A percentile compares a stretch with the other conserved stretches of the same genome.
Evolutionary conservation across 2,329 filamentous ascomycete species (phyloP).

Genomic region (Fusarium lyarnte): DNA sequence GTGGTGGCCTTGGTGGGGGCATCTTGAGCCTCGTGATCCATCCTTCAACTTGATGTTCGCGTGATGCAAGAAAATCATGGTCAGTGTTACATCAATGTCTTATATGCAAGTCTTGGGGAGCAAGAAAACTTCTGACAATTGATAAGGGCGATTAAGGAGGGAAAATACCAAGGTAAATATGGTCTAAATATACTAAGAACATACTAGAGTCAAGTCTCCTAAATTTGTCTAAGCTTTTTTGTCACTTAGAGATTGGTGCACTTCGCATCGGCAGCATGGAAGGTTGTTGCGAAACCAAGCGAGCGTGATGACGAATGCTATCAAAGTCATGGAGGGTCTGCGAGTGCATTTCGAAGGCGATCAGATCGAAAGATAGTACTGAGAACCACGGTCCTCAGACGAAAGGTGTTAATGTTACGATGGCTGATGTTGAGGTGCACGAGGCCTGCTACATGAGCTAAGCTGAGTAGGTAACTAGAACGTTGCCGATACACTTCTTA

Average conservation of each 20-base stretch:
- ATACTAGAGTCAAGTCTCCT: too few species aligned
- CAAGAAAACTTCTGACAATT: too few species aligned
- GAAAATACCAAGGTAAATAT: too few species aligned
- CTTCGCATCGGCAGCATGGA: too few species aligned
- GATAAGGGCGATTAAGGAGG: too few species aligned
- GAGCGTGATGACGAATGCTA: too few species aligned
- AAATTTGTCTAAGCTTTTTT: too few species aligned
- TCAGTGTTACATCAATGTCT: conserved; percentile 30
- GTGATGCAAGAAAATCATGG: conserved; percentile 20
- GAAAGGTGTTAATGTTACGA: not conserved
- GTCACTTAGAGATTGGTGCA: too few species aligned
- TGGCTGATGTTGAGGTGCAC: not conserved
- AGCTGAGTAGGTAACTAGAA: not conserved
- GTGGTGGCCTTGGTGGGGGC: conserved; percentile 29
- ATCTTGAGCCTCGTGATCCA: conserved; percentile 30
- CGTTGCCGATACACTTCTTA: not conserved
- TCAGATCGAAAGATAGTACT: not conserved
- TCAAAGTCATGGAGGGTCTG: too few species aligned
- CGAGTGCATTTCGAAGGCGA: too few species aligned
- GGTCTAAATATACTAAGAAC: too few species aligned
- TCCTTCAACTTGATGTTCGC: conserved; percentile 11
- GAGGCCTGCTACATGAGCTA: not conserved
- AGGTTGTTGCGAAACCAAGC: too few species aligned
- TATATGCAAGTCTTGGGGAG: not conserved
- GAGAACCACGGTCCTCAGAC: not conserved